Base-by-base conservation (phyloP, 495 filamentous ascomycete genomes). In the Penicillium desertorum region DNA sequence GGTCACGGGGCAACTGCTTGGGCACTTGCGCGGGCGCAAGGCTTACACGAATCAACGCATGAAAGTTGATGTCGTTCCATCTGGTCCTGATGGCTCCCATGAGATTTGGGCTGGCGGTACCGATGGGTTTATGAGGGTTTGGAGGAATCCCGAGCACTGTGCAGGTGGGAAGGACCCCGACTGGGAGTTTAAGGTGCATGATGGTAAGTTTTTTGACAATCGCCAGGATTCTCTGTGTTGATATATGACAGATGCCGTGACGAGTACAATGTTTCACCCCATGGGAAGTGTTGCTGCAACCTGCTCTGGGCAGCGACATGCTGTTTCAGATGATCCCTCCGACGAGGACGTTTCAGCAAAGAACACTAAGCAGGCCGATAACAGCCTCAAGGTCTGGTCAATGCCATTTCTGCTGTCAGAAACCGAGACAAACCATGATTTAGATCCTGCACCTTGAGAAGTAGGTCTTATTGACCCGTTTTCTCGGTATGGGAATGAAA, bases 31-130 rank as follows among this genome's bases (percentile, higher is more conserved):
- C 14, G 91, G 92, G 0, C 81, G 94, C 30, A 78, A 81, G 20
- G 88, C 90, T 0, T 47, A 71, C 5, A 90, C 87, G 5, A 91
- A 91, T 59, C 92, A 98, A 74, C 80, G 89, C 34, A 70, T 98
- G 56, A 83, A 84, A 19, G 82, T 91, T 49, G 90, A 96, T 71
- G 77, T 93, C 16, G 70, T 75, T 19, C 45, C 75, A 55, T 57
- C 71, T 22, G 68, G 71, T 7, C 64, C 76, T 1, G 72, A 70
- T 49, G 75, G 72, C 1, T 86, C 85, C 3, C 84, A 86, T 69
- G 88, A 92, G 66, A 75, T 96, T 19, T 95, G 90, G 92, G 90
- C 87, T 34, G 92, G 92, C 16, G 89, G 89, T 2, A 83, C 73
- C n/a, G 86, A 90, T 76, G 95, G 94, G 0, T 68, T 73, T 14